Evolutionary conservation across 148 eudicot species (phyloP).

Genomic region (Rhododendron vialii): DNA sequence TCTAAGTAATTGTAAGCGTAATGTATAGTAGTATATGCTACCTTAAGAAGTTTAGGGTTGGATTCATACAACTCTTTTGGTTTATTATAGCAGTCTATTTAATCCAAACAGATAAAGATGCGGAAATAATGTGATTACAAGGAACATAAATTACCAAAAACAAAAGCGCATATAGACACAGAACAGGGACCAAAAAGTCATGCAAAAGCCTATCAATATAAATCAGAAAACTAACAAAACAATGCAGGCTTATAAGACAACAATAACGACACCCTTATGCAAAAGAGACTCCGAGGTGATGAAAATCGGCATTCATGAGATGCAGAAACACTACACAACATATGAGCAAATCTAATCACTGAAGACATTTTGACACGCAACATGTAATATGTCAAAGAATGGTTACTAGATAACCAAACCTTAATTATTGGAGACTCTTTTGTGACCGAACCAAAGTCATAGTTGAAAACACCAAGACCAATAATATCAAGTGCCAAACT

Average conservation of each 20-base stretch:
- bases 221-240: neutral
- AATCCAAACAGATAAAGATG: neutral
- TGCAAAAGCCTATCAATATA: neutral
- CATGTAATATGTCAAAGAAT: neutral
- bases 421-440: slow-evolving; percentile 96
- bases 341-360: neutral
- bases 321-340: neutral
- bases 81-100: neutral
- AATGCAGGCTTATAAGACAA: neutral
- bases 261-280: neutral
- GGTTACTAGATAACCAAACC: slow-evolving; percentile 33
- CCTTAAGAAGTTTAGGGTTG: neutral
- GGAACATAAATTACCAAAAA: neutral
- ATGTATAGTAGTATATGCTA: neutral
- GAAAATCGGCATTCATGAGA: neutral
- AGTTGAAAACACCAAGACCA: slow-evolving; percentile 96
- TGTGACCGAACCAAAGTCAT: slow-evolving; percentile 92
- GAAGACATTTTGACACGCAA: neutral
- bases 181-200: neutral
- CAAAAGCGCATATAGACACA: neutral
- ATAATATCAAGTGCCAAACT: slow-evolving; percentile 97
- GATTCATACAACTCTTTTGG: neutral
- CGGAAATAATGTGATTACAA: neutral
- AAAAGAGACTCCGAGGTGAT: neutral
- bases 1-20: neutral